Evolutionary conservation across 176 grass and related monocot species (phyloP).

Genomic region (Lolium multiflorum): DNA sequence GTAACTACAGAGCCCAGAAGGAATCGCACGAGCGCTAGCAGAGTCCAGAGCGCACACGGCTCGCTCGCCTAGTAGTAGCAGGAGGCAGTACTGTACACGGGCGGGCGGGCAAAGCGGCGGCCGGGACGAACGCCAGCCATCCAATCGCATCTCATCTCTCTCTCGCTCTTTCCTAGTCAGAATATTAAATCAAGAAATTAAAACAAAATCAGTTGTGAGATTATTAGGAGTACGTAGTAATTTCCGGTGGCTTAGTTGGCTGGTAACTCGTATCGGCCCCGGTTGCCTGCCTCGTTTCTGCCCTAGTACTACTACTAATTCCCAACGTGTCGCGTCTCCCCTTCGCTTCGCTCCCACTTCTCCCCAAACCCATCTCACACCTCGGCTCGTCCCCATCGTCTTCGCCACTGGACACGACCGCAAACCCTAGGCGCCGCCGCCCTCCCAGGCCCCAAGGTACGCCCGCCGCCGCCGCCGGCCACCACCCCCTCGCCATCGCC

Average conservation of each 20-base stretch:
- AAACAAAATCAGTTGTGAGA: background rate
- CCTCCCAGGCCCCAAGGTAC: conserved; percentile 56
- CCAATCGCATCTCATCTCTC: conserved; percentile 37
- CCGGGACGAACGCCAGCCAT: conserved; percentile 42
- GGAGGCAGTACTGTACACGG: background rate
- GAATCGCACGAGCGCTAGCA: background rate
- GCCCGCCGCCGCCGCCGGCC: conserved; percentile 11
- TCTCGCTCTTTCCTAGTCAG: background rate
- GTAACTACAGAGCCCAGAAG: background rate
- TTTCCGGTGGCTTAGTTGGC: background rate
- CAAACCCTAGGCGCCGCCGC: conserved; percentile 68
- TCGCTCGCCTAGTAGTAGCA: background rate
- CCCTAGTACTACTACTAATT: conserved; percentile 24
- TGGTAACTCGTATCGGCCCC: conserved; percentile 36
- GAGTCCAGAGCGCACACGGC: conserved; percentile 1
- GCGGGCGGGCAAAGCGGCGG: conserved; percentile 31
- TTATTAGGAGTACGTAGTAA: background rate
- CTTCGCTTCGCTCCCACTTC: conserved; percentile 49
- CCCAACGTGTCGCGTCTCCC: background rate
- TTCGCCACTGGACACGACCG: conserved; percentile 56
- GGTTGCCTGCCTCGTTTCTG: conserved; percentile 26
- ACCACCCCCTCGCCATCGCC: conserved; percentile 26
- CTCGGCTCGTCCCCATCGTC: conserved; percentile 20
- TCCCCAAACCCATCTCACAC: conserved; percentile 51
- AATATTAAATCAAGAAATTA: background rate